Evolutionary conservation across 768 basidiomycete genomes (phyloP), one percentile per base, ranked within the genome.

Genomic region (Auricularia heimuer): DNA sequence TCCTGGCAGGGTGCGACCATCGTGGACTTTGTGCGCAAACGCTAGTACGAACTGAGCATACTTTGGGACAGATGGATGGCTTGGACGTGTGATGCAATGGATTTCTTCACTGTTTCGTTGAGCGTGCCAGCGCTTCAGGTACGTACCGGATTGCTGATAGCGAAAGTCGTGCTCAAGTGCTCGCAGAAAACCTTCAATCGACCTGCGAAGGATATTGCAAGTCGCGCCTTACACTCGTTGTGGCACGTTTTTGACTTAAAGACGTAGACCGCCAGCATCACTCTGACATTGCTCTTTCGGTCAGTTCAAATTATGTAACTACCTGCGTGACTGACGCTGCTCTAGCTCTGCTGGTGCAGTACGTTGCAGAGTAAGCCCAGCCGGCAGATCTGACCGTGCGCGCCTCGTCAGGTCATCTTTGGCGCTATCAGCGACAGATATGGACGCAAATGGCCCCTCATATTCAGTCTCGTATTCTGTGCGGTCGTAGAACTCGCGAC

Each of bases 361-460:
- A 24, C 47, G 47, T 18, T 18, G 16, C 47, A 42, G 1, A 12
- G 11, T 6, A 21, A 8, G 11, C 10, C 16, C 47, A 18, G 11
- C 14, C 1, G 1, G 6, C 11, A 51, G 21, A 21, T 18, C 6
- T 10, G 8, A 16, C 18, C 16, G 21, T 6, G 4, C 47, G 47
- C 47, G 18, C 18, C 16, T 16, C 47, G 29, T 6, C 47, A 51
- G 47, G 47, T 51, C 47, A 77, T 94, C 69, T 94, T 96, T 68
- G 94, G 93, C 58, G 73, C 94, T 54, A 69, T 88, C n/a, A 90
- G 89, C 1, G 95, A 97, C 73, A 85, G 95, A 3, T 96, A 80
- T 73, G 95, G 95, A 3, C 83, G 95, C 35, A 96, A 95, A 80
- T 98, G 94, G 94, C 94, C 94, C 3, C 80, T 95, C 3, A 85